phyloP scores from a whole-genome alignment of 2,329 filamentous ascomycete species.

The Colletotrichum falcatum region DNA sequence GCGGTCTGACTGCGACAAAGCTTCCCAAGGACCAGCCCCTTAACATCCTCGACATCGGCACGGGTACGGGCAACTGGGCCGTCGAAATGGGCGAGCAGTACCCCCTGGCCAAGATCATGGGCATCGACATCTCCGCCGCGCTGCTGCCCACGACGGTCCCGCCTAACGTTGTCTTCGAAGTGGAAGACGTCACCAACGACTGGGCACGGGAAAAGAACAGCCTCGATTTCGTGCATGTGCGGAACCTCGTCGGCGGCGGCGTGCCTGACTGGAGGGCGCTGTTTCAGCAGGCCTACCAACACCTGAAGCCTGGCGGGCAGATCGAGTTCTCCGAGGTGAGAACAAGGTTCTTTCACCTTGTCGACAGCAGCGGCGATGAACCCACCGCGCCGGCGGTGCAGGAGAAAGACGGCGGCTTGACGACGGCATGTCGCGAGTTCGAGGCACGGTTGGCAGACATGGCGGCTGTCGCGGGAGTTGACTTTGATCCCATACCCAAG shows the following conservation, averaged over 20 bases:
- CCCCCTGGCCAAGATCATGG: conserved; percentile 54
- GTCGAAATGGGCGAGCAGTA: conserved; percentile 56
- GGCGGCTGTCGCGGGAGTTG: conserved; percentile 48
- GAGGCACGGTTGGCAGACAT: conserved; percentile 48
- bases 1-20: conserved; percentile 47
- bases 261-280: conserved; percentile 56
- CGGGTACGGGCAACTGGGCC: conserved; percentile 58
- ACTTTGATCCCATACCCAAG: conserved; percentile 55
- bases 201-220: conserved; percentile 50
- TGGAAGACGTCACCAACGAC: conserved; percentile 67
- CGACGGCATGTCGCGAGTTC: conserved; percentile 49
- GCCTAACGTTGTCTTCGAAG: conserved; percentile 69
- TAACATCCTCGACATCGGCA: conserved; percentile 57
- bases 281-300: conserved; percentile 52
- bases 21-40: conserved; percentile 44
- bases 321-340: conserved; percentile 58
- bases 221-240: conserved; percentile 58
- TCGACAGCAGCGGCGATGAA: conserved; percentile 49
- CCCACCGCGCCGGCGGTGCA: conserved; percentile 40
- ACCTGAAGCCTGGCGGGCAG: conserved; percentile 58
- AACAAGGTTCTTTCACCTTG: conserved; percentile 55
- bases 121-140: conserved; percentile 56
- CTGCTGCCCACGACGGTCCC: conserved; percentile 60
- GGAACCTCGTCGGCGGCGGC: conserved; percentile 59
- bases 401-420: conserved; percentile 41